Base-by-base conservation (phyloP, 768 basidiomycete species). In the Kwoniella europaea region DNA sequence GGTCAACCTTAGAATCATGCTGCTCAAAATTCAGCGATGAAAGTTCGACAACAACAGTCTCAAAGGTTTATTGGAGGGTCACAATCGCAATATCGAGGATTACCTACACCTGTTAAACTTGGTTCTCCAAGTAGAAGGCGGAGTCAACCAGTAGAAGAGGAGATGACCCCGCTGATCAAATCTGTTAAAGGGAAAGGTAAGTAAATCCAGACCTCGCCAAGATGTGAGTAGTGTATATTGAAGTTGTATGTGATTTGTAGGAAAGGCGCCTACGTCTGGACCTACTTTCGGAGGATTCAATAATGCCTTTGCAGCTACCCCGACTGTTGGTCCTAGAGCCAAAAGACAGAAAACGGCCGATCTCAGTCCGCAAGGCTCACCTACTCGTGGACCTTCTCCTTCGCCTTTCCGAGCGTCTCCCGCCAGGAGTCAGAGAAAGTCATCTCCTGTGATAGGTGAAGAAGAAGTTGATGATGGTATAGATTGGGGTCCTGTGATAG, bases 251-350 rank as follows among this genome's bases (percentile, higher is more conserved):
- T 46, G 50, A 20, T 0, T 9, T 29, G 0, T 52, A 72, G 70
- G 57, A 15, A n/a, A 71, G 54, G 68, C 66, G 22, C 67, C 70
- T 46, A 58, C 61, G 20, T 57, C 70, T 15, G 67, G 64, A 10
- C 73, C 79, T 13, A 46, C 58, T 4, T 80, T 80, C 46, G 68
- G 64, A 15, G 59, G 58, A 3, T 61, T 80, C 52, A 76, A 71
- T 59, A 77, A 78, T 66, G 79, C 77, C 1, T 80, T 80, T 59
- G 67, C 63, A 22, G 65, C 71, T 10, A 55, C 69, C 2, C 71
- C 77, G 9, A 56, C 53, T 7, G 58, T 68, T 4, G 43, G 58
- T 10, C 62, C 62, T 18, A 50, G 75, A 18, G 50, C 56, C n/a
- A 80, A 80, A 53, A 69, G 76, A 20, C 71, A 71, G 52, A 68